phyloP scores from a whole-genome alignment of 2,329 filamentous ascomycete species.

The Apiospora arundinis region DNA sequence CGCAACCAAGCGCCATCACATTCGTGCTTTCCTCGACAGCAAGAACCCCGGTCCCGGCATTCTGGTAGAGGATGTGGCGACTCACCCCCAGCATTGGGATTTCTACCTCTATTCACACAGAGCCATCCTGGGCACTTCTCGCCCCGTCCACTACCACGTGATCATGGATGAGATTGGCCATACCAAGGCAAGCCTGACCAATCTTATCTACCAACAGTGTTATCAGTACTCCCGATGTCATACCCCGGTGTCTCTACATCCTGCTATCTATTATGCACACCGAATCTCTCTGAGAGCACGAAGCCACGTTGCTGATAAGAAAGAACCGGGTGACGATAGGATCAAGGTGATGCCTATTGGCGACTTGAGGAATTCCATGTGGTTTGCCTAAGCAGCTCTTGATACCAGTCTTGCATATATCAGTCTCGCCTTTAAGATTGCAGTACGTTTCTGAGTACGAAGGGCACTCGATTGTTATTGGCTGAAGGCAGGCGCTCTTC shows the following conservation, averaged over 20 bases:
- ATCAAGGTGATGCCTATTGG: not conserved
- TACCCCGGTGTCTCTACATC: too few species aligned
- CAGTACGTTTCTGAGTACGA: not conserved
- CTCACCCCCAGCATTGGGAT: conserved; percentile 88
- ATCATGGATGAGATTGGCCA: conserved; percentile 79
- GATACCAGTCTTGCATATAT: not conserved
- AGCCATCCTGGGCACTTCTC: conserved; percentile 92
- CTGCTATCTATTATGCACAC: not conserved
- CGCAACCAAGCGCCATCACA: conserved; percentile 91
- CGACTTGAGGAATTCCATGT: not conserved
- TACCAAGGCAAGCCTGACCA: conserved; percentile 79
- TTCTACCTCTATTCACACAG: conserved; percentile 71
- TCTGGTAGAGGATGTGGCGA: conserved; percentile 86
- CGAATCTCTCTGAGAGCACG: not conserved
- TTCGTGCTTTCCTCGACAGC: conserved; percentile 51
- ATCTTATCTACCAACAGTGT: conserved; percentile 49
- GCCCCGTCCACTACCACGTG: conserved; percentile 91
- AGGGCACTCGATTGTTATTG: not conserved
- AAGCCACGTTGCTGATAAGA: not conserved
- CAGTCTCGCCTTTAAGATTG: not conserved
- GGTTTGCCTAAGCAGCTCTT: not conserved
- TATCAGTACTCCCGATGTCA: too few species aligned
- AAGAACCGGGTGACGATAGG: too few species aligned
- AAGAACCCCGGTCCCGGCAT: conserved; percentile 67
- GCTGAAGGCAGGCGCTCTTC: not conserved